Conservation (phyloP, 2,329 filamentous ascomycete genomes). For the Aspergillus ibericus region DNA sequence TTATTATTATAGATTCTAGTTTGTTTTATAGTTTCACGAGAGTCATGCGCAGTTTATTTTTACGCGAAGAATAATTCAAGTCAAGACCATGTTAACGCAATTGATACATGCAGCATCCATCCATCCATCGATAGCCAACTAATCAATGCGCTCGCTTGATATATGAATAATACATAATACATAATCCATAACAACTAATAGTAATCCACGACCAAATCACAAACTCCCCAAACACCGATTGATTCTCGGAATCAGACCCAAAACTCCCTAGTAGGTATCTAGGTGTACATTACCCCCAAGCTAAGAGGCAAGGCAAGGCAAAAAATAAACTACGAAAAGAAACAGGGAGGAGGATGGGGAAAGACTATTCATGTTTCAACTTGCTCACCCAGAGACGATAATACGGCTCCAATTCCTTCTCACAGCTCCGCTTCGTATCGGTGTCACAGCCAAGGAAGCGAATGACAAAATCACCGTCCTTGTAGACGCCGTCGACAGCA, state of each 20-base stretch:
- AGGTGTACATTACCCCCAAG: constrained; percentile 4
- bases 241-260: constrained; percentile 6
- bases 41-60: neutral
- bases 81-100: neutral
- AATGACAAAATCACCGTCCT: constrained; percentile 81
- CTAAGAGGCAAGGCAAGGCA: neutral
- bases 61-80: neutral
- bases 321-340: too few species aligned
- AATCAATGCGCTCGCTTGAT: neutral
- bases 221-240: constrained; percentile 1
- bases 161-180: neutral
- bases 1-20: neutral
- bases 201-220: neutral
- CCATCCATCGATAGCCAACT: too few species aligned
- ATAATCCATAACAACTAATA: neutral
- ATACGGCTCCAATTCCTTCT: constrained; percentile 65
- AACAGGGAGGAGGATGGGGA: neutral
- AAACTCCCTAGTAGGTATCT: constrained; percentile 1
- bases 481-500: constrained; percentile 62
- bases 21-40: neutral
- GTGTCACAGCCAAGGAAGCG: constrained; percentile 73
- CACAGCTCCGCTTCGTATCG: constrained; percentile 60
- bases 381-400: constrained; percentile 45
- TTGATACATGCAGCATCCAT: neutral
- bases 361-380: constrained; percentile 20